Evolutionary conservation across 768 basidiomycete species (phyloP).

Genomic region (Suillus brevipes): DNA sequence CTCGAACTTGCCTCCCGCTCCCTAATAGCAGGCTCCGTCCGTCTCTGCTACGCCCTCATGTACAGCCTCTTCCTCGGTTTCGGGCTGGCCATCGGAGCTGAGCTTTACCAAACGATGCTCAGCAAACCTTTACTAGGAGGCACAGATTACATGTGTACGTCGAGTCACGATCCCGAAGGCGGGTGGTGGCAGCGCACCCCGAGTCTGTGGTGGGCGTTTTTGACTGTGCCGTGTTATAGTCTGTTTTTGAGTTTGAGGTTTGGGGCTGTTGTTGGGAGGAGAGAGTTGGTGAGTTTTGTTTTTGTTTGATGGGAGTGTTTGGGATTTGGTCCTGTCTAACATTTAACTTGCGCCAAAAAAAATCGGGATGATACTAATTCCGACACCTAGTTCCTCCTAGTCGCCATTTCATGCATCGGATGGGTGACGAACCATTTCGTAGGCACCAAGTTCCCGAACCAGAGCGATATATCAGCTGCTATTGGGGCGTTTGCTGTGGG

Average conservation of each 20-base stretch:
- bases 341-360: neutral
- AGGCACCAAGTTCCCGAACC: slow-evolving; percentile 56
- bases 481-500: slow-evolving; percentile 85
- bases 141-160: slow-evolving; percentile 60
- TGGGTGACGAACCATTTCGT: slow-evolving; percentile 79
- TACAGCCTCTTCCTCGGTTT: slow-evolving; percentile 82
- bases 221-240: slow-evolving; percentile 71
- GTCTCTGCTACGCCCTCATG: slow-evolving; percentile 75
- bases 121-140: slow-evolving; percentile 44
- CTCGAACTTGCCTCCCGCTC: slow-evolving; percentile 81
- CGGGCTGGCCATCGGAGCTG: slow-evolving; percentile 78
- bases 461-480: slow-evolving; percentile 77
- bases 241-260: slow-evolving; percentile 66
- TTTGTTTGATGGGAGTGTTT: neutral
- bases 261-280: slow-evolving; percentile 54
- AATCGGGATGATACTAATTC: neutral
- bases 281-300: slow-evolving; percentile 51
- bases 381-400: slow-evolving; percentile 37
- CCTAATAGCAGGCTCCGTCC: slow-evolving; percentile 81
- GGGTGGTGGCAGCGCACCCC: slow-evolving; percentile 79
- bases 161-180: slow-evolving; percentile 54
- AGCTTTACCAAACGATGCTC: slow-evolving; percentile 62
- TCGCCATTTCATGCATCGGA: slow-evolving; percentile 64
- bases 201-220: slow-evolving; percentile 70
- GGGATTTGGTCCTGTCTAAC: neutral